Evolutionary conservation across 306 rosid species (phyloP).

Genomic region (Lithocarpus polystachyus): DNA sequence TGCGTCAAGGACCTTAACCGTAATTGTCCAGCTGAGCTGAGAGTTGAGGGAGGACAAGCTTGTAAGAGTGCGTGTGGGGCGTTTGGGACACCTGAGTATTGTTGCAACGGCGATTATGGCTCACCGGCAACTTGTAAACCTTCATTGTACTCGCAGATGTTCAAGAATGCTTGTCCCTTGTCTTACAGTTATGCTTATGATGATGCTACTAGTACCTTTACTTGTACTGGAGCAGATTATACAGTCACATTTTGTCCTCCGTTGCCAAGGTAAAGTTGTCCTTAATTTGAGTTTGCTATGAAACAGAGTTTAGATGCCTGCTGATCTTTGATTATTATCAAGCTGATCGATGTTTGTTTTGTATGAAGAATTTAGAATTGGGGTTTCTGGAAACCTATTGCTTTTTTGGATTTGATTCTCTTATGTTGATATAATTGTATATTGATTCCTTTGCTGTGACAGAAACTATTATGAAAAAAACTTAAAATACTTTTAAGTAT

Average conservation of each 20-base stretch:
- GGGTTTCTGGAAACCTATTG: too few relatives aligned
- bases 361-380: too few relatives aligned
- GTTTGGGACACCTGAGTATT: slow-evolving; percentile 70
- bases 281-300: not conserved
- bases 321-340: too few relatives aligned
- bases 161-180: slow-evolving; percentile 79
- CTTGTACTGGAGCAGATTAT: slow-evolving; percentile 72
- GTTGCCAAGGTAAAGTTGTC: slow-evolving; percentile 38
- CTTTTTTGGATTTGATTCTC: too few relatives aligned
- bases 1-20: slow-evolving; percentile 62
- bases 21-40: slow-evolving; percentile 66
- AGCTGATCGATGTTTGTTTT: too few relatives aligned
- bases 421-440: too few relatives aligned
- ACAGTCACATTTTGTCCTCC: slow-evolving; percentile 75
- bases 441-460: too few relatives aligned
- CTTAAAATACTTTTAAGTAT: too few relatives aligned
- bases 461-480: too few relatives aligned
- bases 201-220: slow-evolving; percentile 79
- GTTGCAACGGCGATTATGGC: slow-evolving; percentile 65
- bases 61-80: slow-evolving; percentile 91
- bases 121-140: slow-evolving; percentile 76
- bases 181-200: slow-evolving; percentile 91
- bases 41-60: slow-evolving; percentile 53
- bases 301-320: too few relatives aligned
- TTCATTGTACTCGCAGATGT: slow-evolving; percentile 64